A percentile compares a stretch with the other conserved stretches of the same genome.
Conservation (phyloP, 2,329 filamentous ascomycete species). For the Talaromyces marneffei region DNA sequence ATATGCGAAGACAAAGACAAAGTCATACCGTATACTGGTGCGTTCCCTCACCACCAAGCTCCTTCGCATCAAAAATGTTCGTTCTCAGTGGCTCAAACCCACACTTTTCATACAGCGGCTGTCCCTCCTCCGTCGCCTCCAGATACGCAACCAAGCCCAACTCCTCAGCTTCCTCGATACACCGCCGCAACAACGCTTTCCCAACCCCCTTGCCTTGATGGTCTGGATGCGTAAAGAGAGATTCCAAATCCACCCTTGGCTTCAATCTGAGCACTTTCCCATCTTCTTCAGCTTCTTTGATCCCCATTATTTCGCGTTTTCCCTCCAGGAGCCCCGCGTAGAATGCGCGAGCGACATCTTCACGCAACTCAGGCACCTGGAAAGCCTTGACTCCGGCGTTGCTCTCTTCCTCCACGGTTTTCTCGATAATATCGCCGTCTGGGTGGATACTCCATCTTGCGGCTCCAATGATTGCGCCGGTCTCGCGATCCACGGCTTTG, state of each 20-base stretch:
- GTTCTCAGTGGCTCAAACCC: background rate
- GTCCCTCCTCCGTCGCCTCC: slow-evolving; percentile 21
- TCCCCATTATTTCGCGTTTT: background rate
- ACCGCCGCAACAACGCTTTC: slow-evolving; percentile 30
- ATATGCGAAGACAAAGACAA: too few relatives aligned
- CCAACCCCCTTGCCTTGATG: slow-evolving; percentile 33
- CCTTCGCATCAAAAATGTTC: background rate
- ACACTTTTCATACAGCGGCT: background rate
- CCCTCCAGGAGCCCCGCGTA: background rate
- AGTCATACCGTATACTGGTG: background rate
- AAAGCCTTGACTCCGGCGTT: background rate
- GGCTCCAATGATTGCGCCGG: background rate
- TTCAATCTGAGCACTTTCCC: background rate
- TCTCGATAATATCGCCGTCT: background rate
- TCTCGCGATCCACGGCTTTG: background rate
- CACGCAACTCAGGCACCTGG: background rate
- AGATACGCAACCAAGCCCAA: slow-evolving; percentile 33
- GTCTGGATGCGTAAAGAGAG: slow-evolving; percentile 17
- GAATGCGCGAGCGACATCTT: background rate
- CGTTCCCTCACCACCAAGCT: background rate
- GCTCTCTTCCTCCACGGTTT: background rate
- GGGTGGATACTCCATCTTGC: background rate
- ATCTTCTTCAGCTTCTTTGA: background rate
- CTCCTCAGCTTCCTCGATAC: slow-evolving; percentile 29
- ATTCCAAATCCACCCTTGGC: background rate